phyloP scores from a whole-genome alignment of 108 stramenopile species.

The Seminavis robusta region DNA sequence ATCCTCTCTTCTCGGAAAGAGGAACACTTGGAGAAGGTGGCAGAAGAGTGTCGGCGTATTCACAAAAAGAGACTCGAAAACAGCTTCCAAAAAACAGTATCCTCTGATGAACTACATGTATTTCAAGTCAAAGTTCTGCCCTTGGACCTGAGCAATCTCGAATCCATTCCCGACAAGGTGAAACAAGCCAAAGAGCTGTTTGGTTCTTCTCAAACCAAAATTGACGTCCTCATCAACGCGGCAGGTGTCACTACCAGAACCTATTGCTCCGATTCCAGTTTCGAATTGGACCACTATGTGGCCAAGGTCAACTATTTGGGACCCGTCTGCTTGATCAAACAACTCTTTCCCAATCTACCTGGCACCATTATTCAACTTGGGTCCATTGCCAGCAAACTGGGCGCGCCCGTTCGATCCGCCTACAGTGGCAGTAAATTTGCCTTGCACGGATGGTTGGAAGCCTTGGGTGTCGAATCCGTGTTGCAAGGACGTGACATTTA shows the following conservation, averaged over 20 bases:
- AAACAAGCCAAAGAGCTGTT: too few species aligned
- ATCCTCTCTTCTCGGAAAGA: slow-evolving; percentile 23
- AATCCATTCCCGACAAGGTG: too few species aligned
- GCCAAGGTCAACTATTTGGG: not conserved
- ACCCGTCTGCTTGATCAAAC: not conserved
- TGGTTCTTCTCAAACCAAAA: too few species aligned
- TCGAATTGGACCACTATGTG: not conserved
- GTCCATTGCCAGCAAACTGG: not conserved
- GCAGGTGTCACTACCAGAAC: not conserved
- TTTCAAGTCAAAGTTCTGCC: too few species aligned
- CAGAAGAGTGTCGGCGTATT: too few species aligned
- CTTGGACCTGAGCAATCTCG: too few species aligned
- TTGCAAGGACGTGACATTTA: not conserved
- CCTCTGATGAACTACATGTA: too few species aligned
- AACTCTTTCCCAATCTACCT: not conserved
- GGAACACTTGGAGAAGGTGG: slow-evolving; percentile 14
- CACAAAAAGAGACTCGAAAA: too few species aligned
- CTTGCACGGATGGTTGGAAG: not conserved
- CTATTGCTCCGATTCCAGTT: too few species aligned
- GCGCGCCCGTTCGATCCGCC: not conserved
- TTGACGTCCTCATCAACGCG: not conserved
- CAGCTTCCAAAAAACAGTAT: too few species aligned
- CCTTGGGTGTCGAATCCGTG: not conserved
- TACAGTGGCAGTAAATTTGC: not conserved
- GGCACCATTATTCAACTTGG: not conserved